Evolutionary conservation across 331 rosid species (phyloP).

Genomic region (Spiraea crenata): DNA sequence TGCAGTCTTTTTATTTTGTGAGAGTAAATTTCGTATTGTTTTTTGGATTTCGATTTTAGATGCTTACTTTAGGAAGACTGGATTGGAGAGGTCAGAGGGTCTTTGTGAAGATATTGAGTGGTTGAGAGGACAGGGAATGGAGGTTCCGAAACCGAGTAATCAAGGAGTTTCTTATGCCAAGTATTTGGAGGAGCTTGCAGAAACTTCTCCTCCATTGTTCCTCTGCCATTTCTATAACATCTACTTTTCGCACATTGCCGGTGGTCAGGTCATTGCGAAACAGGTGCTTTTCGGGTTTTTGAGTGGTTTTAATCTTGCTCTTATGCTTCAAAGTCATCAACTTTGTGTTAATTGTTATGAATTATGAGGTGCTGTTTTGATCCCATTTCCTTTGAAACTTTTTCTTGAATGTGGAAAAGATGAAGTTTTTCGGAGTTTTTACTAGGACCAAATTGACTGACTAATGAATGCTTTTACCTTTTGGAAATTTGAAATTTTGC

Average conservation of each 20-base stretch:
- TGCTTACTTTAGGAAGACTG: conserved; percentile 77
- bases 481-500: conserved; percentile 17
- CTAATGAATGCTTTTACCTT: too few relatives aligned
- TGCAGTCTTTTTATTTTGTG: background rate
- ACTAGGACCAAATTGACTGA: background rate
- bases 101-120: conserved; percentile 65
- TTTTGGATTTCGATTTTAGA: conserved; percentile 33
- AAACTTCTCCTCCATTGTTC: conserved; percentile 63
- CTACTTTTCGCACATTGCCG: conserved; percentile 78
- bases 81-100: conserved; percentile 71
- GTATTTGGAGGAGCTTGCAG: conserved; percentile 66
- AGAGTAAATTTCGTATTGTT: background rate
- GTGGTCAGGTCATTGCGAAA: conserved; percentile 75
- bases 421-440: background rate
- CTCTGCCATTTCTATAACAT: conserved; percentile 85
- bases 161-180: conserved; percentile 67
- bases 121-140: conserved; percentile 51
- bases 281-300: conserved; percentile 36
- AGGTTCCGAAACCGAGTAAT: conserved; percentile 54
- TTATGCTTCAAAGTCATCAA: background rate
- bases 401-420: background rate
- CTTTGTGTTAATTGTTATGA: background rate
- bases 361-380: background rate
- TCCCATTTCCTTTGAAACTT: background rate
- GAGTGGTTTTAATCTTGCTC: background rate